Evolutionary conservation across 257 asterid species (phyloP), one percentile per base, ranked within the genome.

Genomic region (Solanum boliviense): DNA sequence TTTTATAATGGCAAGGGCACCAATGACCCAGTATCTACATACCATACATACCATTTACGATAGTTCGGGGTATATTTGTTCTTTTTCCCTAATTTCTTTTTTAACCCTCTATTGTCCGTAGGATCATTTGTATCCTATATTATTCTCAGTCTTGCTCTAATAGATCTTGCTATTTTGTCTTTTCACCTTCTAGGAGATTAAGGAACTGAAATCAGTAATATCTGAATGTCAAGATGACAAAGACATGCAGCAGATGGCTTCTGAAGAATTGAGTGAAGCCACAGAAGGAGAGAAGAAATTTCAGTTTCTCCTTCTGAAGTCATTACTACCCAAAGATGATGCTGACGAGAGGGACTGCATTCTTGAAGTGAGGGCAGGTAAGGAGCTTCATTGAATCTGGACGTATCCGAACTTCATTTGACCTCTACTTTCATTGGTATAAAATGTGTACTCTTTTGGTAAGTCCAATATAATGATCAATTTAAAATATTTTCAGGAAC

Each of bases 301-400:
- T 81, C 98, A 90, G 86, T 83, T 83, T 90, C 89, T 87, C 87
- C 93, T 97, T 88, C 98, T 97, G 89, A 95, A 94, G 91, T 89
- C 98, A 41, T 90, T 97, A 90, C 91, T 97, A 48, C 99, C 99
- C 21, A 97, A 91, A 93, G 99, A 97, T 91, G 99, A 95, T 87
- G 99, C 98, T 9, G 99, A 97, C 87, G 99, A 97, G 89, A 96
- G 98, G 0, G 98, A 93, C 87, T 93, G 96, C 92, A 97, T 97
- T 89, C 92, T 97, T 92, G 99, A 97, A 94, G 99, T 97, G 87
- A 94, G 99, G 91, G 99, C 99, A 78, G 99, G 99, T 95, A 92
- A 78, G 34, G 41, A 85, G 39, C 83, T 18, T 83, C 71, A 62
- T 41, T 84, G 88, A 39, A 35, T 65, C 68, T 81, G 13, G 9